Percentiles rank a stretch among this genome's conserved stretches.
Evolutionary conservation across 805 yeast species (phyloP).

Genomic region (Nakazawaea holstii): DNA sequence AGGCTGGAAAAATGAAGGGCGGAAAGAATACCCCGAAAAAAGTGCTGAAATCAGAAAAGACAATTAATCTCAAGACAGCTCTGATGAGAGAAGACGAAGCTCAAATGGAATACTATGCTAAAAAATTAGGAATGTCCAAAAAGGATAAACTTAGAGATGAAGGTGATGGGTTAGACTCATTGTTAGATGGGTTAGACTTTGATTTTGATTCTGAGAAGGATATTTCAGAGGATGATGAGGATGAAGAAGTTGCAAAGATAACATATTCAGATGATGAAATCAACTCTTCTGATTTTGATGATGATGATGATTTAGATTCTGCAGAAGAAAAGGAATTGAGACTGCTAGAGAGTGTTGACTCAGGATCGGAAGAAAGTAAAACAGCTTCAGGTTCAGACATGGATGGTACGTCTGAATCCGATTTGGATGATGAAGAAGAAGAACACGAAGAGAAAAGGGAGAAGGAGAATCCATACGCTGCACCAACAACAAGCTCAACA

Average conservation of each 20-base stretch:
- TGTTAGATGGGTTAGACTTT: slow-evolving; percentile 69
- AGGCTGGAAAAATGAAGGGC: slow-evolving; percentile 22
- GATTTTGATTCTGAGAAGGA: slow-evolving; percentile 25
- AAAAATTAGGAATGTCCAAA: slow-evolving; percentile 64
- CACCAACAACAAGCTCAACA: slow-evolving; percentile 37
- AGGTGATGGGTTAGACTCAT: slow-evolving; percentile 77
- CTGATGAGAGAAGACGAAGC: slow-evolving; percentile 58
- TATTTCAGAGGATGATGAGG: slow-evolving; percentile 14
- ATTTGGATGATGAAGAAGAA: slow-evolving; percentile 21
- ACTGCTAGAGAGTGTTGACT: slow-evolving; percentile 21
- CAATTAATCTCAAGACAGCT: slow-evolving; percentile 38
- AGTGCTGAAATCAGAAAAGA: slow-evolving; percentile 13
- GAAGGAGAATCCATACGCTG: slow-evolving; percentile 72
- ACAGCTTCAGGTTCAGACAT: background rate
- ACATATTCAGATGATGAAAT: slow-evolving; percentile 19
- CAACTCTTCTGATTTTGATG: slow-evolving; percentile 25
- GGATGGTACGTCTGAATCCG: background rate
- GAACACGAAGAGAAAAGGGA: slow-evolving; percentile 20
- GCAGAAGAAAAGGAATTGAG: slow-evolving; percentile 28
- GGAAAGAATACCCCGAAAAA: slow-evolving; percentile 13
- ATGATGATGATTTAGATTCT: slow-evolving; percentile 24
- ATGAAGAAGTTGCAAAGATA: slow-evolving; percentile 6
- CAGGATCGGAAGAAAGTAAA: slow-evolving; percentile 15
- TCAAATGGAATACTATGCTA: slow-evolving; percentile 79
- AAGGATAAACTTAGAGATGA: slow-evolving; percentile 50